A percentile compares a stretch with the other conserved stretches of the same genome.
Conservation (phyloP, 495 filamentous ascomycete species). For the Aspergillus funiculosus region DNA sequence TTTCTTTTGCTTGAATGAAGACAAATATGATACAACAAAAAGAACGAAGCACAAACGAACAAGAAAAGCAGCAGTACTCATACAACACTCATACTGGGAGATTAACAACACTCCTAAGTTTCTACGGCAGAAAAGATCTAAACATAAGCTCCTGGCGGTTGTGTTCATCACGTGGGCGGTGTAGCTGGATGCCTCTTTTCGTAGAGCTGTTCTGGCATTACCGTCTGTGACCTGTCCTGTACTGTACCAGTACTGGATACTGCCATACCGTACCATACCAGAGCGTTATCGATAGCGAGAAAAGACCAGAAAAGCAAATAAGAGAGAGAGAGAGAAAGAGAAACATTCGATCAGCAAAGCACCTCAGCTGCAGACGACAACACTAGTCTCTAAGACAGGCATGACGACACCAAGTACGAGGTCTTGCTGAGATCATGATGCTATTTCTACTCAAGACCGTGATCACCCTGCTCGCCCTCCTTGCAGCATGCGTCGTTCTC, state of each 20-base stretch:
- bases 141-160: neutral
- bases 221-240: no score
- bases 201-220: no score
- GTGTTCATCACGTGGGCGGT: constrained; percentile 14
- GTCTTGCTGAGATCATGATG: constrained; percentile 23
- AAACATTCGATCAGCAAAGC: neutral
- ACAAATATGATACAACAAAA: neutral
- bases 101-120: constrained; percentile 5
- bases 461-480: constrained; percentile 30
- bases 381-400: neutral
- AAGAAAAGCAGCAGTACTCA: constrained; percentile 2
- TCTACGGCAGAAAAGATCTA: constrained; percentile 10
- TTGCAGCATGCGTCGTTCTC: constrained; percentile 34
- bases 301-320: constrained; percentile 14
- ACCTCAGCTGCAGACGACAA: neutral
- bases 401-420: constrained; percentile 4
- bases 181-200: neutral
- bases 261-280: constrained; percentile 5
- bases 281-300: constrained; percentile 14
- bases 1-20: neutral
- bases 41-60: neutral
- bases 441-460: constrained; percentile 33
- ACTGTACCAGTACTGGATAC: neutral
- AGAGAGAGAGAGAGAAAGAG: neutral
- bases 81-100: neutral